These are phyloP conservation scores for Chlorella sp. DNA, from an alignment of 139 green algal species.

Conservation along the genomic window DNA sequence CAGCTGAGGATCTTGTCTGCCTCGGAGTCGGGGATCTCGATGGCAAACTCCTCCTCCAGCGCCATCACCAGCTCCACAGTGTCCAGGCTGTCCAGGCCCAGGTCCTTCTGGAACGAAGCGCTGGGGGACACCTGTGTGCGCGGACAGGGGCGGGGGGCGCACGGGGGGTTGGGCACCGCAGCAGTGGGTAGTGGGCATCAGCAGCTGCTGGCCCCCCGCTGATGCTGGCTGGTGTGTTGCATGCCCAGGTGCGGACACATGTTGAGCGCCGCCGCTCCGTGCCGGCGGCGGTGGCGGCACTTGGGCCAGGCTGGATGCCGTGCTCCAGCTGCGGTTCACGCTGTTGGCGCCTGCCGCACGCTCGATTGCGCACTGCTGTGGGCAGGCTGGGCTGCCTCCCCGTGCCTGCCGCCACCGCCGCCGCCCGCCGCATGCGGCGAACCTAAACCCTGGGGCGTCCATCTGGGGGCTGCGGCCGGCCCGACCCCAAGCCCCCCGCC, in stretches of 20 bases:
- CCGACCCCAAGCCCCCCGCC: background rate
- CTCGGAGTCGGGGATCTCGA: constrained; percentile 98
- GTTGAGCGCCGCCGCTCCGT: too few species aligned
- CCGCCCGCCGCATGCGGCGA: background rate
- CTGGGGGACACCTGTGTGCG: constrained; percentile 74
- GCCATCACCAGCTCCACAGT: constrained; percentile 99
- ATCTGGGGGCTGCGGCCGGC: background rate
- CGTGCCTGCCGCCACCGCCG: background rate
- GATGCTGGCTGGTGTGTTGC: background rate
- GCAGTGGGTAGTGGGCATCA: too few species aligned
- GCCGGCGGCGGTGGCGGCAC: too few species aligned
- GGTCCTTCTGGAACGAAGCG: constrained; percentile 92
- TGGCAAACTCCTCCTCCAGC: constrained; percentile 99
- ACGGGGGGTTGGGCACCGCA: too few species aligned
- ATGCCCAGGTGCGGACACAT: too few species aligned
- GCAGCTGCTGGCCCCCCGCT: background rate
- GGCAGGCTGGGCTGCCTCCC: background rate
- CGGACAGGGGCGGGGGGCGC: background rate
- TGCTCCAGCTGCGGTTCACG: too few species aligned
- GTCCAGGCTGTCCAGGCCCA: constrained; percentile 98
- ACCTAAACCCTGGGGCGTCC: background rate
- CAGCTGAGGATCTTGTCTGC: constrained; percentile 97
- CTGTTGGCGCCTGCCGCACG: background rate
- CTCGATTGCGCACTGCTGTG: background rate
- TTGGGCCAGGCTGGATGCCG: too few species aligned